Percentiles rank a stretch among this genome's conserved stretches.
Evolutionary conservation across 306 rosid genomes (phyloP).

Genomic region (Trifolium subterraneum): DNA sequence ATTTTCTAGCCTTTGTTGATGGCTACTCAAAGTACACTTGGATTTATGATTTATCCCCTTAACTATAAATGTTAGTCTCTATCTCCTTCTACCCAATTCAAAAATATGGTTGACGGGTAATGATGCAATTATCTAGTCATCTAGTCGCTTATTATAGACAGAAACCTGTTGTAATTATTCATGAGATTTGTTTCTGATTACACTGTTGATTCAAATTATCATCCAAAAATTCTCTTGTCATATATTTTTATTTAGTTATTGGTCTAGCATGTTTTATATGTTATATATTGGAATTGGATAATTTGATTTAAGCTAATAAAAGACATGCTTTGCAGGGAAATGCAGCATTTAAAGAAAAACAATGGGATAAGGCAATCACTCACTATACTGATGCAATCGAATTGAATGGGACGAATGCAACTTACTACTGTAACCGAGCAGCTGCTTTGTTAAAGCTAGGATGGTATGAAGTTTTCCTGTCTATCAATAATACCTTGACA

Average conservation of each 20-base stretch:
- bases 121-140: not conserved
- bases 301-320: conserved; percentile 28
- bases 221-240: not conserved
- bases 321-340: conserved; percentile 66
- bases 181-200: not conserved
- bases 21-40: not conserved
- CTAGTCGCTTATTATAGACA: not conserved
- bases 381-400: conserved; percentile 81
- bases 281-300: not conserved
- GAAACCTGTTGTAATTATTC: not conserved
- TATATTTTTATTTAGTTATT: not conserved
- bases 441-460: conserved; percentile 84
- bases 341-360: conserved; percentile 77
- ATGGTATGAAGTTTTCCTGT: conserved; percentile 58
- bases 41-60: not conserved
- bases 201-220: not conserved
- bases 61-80: not conserved
- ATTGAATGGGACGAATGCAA: conserved; percentile 61
- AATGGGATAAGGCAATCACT: conserved; percentile 78
- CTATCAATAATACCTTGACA: conserved; percentile 22
- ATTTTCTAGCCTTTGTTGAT: not conserved
- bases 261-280: conserved; percentile 13
- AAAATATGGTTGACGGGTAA: not conserved
- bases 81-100: not conserved
- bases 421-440: conserved; percentile 86